Base-by-base conservation (phyloP, 1,284 basidiomycete genomes). In the Sporisorium exsertum region DNA sequence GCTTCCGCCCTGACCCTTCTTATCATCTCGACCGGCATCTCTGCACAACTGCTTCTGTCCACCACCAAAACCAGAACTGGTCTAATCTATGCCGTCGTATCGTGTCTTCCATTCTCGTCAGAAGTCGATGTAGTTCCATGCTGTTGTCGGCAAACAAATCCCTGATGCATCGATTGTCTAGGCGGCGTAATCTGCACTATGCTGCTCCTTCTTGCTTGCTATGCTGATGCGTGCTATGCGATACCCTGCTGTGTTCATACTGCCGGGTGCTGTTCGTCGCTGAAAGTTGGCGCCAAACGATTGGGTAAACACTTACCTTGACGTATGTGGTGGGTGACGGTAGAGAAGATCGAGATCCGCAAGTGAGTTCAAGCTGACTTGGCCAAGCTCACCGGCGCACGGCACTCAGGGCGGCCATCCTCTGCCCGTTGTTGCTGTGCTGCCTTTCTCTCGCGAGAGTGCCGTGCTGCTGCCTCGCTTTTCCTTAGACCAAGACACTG, bases 271-370 rank as follows among this genome's bases (percentile, higher is more conserved):
- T 43, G 43, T 40, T 12, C 35, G n/a, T 35, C 24, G 55, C 33
- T 18, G 33, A 5, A 24, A 18, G 33, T 20, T 24, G 46, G 53
- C 53, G 24, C 52, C 16, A 26, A 20, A 13, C 10, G 47, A 20
- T 32, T n/a, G 13, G 26, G 33, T 33, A 35, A 40, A 47, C 20
- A 73, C 71, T 69, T 73, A 73, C 71, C 71, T 73, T 73, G 71
- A 65, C 45, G 65, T 53, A 51, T 59, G 59, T 50, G 71, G 60
- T 73, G 65, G 71, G 69, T 73, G 71, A 73, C 71, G 61, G 65
- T 57, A 63, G 58, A 56, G 29, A 64, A 60, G 70, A 59, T 42
- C 16, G 33, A 35, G 13, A 12, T 35, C 15, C 9, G 15, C 26
- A 15, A 22, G 10, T 29, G 18, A 47, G 15, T 27, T 37, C 18